Percentiles rank a stretch among this genome's conserved stretches.
These are phyloP conservation scores for Corrigiola litoralis DNA, from an alignment of 179 eudicot species.

Conservation along the genomic window DNA sequence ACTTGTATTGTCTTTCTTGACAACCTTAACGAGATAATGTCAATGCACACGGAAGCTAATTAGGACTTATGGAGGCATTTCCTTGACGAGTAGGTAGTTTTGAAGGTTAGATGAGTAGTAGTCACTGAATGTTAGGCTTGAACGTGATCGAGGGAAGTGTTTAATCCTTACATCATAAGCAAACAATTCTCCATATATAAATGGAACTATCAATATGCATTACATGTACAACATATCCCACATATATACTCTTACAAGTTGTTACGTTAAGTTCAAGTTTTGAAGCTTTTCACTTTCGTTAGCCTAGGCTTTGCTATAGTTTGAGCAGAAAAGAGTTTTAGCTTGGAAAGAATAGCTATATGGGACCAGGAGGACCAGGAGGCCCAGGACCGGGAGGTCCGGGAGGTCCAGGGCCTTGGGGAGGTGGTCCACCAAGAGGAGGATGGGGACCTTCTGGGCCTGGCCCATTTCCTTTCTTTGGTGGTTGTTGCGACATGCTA, in stretches of 20 bases:
- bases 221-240: too few species aligned
- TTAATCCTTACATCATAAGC: background rate
- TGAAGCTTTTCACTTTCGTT: too few species aligned
- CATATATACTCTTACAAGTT: too few species aligned
- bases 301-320: too few species aligned
- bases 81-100: background rate
- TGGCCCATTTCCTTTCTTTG: slow-evolving; percentile 11
- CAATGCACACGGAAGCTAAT: too few species aligned
- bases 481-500: background rate
- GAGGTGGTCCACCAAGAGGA: background rate
- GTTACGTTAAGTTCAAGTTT: too few species aligned
- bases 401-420: slow-evolving; percentile 17
- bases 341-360: background rate
- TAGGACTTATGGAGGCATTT: too few species aligned
- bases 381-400: slow-evolving; percentile 17
- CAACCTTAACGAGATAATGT: too few species aligned
- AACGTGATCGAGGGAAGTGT: background rate
- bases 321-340: too few species aligned
- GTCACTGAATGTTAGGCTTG: background rate
- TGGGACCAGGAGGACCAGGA: slow-evolving; percentile 25
- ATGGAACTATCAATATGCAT: background rate
- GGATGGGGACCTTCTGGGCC: slow-evolving; percentile 4
- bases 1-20: too few species aligned
- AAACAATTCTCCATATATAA: background rate
- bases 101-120: slow-evolving; percentile 11